Evolutionary conservation across 1,284 basidiomycete genomes (phyloP).

Genomic region (Vanrija sp.): DNA sequence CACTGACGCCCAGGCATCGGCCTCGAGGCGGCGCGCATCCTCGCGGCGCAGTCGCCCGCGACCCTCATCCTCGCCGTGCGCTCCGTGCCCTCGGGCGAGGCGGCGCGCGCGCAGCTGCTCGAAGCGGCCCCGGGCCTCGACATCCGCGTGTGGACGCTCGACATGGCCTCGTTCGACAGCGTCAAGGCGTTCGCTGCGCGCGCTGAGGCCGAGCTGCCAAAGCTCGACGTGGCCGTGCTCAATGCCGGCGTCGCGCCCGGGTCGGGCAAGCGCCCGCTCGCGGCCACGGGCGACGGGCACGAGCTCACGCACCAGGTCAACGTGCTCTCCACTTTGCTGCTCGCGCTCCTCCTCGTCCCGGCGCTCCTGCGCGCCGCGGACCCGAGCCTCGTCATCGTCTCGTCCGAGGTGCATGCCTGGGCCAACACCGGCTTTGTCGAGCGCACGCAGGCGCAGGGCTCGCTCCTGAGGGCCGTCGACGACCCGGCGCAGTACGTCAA

Average conservation of each 20-base stretch:
- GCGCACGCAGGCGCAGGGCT: background rate
- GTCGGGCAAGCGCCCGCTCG: background rate
- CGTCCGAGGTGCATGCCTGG: slow-evolving; percentile 14
- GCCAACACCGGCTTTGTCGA: slow-evolving; percentile 2
- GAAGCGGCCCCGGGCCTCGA: slow-evolving; percentile 5
- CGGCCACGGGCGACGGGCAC: slow-evolving; percentile 8
- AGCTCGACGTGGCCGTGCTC: slow-evolving; percentile 6
- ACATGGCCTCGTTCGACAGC: slow-evolving; percentile 9
- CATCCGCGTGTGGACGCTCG: slow-evolving; percentile 16
- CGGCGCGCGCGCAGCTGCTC: slow-evolving; percentile 5
- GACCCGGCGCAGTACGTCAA: slow-evolving; percentile 6
- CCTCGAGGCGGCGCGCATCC: slow-evolving; percentile 12
- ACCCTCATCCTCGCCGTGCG: slow-evolving; percentile 22
- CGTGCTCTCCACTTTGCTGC: no score
- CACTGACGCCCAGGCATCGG: slow-evolving; percentile 17
- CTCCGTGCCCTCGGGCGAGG: slow-evolving; percentile 5
- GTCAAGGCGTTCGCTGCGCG: slow-evolving; percentile 10
- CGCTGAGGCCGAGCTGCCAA: background rate
- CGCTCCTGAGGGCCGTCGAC: slow-evolving; percentile 10
- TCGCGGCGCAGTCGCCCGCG: slow-evolving; percentile 11
- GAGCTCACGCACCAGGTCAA: slow-evolving; percentile 14
- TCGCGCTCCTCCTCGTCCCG: slow-evolving; percentile 19
- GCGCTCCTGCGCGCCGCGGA: slow-evolving; percentile 2
- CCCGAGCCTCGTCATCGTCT: slow-evolving; percentile 12
- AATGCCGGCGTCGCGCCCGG: slow-evolving; percentile 12